Conservation (phyloP, 257 asterid genomes). For the Agastache rugosa region DNA sequence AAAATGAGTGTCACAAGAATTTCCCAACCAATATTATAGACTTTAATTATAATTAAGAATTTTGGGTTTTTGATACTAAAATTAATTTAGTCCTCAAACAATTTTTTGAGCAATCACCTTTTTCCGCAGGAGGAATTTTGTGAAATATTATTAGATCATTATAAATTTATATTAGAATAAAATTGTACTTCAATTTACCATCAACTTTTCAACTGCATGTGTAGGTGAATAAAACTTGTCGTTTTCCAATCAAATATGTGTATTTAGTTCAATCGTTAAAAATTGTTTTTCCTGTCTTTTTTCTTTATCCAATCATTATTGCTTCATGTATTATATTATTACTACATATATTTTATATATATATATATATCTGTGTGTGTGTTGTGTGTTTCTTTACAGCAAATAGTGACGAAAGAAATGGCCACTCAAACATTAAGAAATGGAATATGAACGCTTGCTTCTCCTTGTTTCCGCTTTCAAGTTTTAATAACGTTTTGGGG, state of each 20-base stretch:
- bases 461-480: neutral
- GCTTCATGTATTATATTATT: neutral
- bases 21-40: too few relatives aligned
- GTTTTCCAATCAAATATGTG: conserved; percentile 7
- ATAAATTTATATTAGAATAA: too few relatives aligned
- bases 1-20: too few relatives aligned
- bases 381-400: neutral
- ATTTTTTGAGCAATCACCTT: too few relatives aligned
- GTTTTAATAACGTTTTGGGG: neutral
- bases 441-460: neutral
- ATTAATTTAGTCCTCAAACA: too few relatives aligned
- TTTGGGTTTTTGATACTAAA: too few relatives aligned
- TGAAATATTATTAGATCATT: too few relatives aligned
- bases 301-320: neutral
- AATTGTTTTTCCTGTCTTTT: neutral
- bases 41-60: too few relatives aligned
- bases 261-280: neutral
- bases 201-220: neutral
- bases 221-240: neutral
- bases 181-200: neutral
- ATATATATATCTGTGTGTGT: too few relatives aligned
- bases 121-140: too few relatives aligned
- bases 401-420: too few relatives aligned
- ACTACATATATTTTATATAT: too few relatives aligned
- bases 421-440: neutral